Evolutionary conservation across 805 yeast species (phyloP).

Genomic region (Metschnikowia aberdeeniae): DNA sequence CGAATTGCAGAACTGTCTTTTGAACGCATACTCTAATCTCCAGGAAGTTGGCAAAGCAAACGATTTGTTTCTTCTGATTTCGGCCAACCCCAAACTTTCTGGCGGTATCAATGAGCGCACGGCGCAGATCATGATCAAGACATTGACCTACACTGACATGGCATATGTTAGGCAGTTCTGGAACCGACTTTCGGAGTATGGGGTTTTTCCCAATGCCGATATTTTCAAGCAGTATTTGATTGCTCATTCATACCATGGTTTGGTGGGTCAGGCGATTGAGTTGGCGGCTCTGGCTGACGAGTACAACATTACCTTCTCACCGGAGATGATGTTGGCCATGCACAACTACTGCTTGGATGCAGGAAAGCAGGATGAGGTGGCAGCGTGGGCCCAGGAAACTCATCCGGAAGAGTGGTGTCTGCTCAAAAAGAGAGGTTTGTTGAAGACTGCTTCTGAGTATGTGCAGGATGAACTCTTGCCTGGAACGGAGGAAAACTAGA

Average conservation of each 20-base stretch:
- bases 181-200: constrained; percentile 52
- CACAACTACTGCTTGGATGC: constrained; percentile 40
- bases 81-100: constrained; percentile 43
- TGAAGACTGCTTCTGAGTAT: constrained; percentile 27
- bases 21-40: constrained; percentile 60
- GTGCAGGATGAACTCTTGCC: constrained; percentile 28
- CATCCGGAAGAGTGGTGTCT: constrained; percentile 28
- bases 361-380: constrained; percentile 26
- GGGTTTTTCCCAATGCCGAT: constrained; percentile 48
- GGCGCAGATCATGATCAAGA: constrained; percentile 61
- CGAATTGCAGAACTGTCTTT: constrained; percentile 53
- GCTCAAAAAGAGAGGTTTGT: constrained; percentile 21
- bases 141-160: constrained; percentile 51
- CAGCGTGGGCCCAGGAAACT: constrained; percentile 30
- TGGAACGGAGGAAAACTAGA: background rate
- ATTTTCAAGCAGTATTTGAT: constrained; percentile 59
- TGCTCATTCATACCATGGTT: constrained; percentile 67
- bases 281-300: constrained; percentile 46
- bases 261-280: constrained; percentile 51
- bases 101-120: constrained; percentile 61
- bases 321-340: constrained; percentile 44
- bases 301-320: constrained; percentile 41
- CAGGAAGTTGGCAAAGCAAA: constrained; percentile 53
- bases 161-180: constrained; percentile 59
- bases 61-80: constrained; percentile 57